Evolutionary conservation across 257 asterid species (phyloP), one percentile per base, ranked within the genome.

Genomic region (Gentiana dahurica): DNA sequence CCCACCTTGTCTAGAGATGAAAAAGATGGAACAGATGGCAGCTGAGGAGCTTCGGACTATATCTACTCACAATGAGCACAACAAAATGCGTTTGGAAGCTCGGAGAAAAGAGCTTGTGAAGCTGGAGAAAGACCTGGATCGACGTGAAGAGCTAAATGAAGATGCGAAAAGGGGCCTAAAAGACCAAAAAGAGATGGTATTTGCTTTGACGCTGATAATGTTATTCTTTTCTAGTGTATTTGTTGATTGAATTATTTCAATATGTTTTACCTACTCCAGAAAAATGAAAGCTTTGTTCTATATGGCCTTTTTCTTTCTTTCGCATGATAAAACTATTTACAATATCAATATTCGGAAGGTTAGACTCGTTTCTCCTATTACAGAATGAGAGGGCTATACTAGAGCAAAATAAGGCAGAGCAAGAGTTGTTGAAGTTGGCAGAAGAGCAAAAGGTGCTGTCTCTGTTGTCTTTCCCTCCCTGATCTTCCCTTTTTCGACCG

Each of bases 381-480:
- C 89, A 86, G 97, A 86, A 81, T 73, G 87, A 72, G 63, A 78
- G 64, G 73, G 95, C 95, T 38, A 68, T 79, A 55, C 37, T 59
- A 56, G 84, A 83, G 60, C 97, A 81, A 70, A 63, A 65, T 55
- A 79, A 75, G 65, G 87, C 89, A 49, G 82, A 73, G 58, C 78
- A 79, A 55, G 67, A 76, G 24, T 67, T 85, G 78, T 60, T 77
- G 68, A 81, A 70, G 57, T 77, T 89, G 67, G 91, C 83, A 38
- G 82, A 83, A 56, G 91, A 83, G 47, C 97, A 85, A 12, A 79
- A 85, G 85, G 97, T 83, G 43, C 13, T 32, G 13, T 41, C 4
- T 5, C 46, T 36, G 9, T 57, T 52, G 61, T 38, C 47, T 58
- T 48, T 49, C 59, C 38, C 36, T 2, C 44, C 7, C 4, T 34